Conservation (phyloP, 202 grass and related monocot genomes). For the Hordeum pubiflorum region DNA sequence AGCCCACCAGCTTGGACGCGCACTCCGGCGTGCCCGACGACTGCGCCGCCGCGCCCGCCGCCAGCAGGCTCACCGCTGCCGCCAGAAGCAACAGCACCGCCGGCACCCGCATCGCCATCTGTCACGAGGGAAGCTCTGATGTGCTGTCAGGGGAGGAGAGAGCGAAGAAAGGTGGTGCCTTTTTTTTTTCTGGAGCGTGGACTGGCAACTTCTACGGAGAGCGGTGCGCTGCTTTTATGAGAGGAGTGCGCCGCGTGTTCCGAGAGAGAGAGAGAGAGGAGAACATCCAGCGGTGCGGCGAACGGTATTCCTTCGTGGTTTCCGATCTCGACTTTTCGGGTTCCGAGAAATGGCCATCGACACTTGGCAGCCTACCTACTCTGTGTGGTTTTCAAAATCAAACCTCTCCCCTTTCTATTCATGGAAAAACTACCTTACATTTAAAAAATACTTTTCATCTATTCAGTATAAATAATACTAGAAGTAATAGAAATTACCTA, state of each 20-base stretch:
- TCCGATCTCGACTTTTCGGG: not conserved
- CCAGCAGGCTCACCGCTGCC: not conserved
- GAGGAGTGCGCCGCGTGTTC: not conserved
- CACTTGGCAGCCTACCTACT: not conserved
- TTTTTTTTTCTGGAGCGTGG: not conserved
- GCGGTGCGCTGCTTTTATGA: not conserved
- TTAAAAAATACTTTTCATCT: too few relatives aligned
- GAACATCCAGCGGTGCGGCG: not conserved
- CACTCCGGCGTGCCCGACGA: not conserved
- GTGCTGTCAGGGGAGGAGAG: not conserved
- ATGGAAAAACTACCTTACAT: too few relatives aligned
- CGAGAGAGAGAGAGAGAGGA: too few relatives aligned
- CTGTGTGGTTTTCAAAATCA: too few relatives aligned
- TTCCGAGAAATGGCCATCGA: not conserved
- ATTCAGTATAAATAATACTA: too few relatives aligned
- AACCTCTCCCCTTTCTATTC: too few relatives aligned
- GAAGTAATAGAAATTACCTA: too few relatives aligned
- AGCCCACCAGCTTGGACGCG: conserved; percentile 32
- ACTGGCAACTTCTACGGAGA: not conserved
- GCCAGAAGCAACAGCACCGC: not conserved
- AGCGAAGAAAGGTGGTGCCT: not conserved
- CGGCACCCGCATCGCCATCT: conserved; percentile 15
- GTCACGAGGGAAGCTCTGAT: not conserved
- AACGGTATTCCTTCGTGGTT: not conserved
- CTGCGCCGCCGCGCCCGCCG: conserved; percentile 28